phyloP scores from a whole-genome alignment of 768 basidiomycete species.

The Tulasnella sp. region DNA sequence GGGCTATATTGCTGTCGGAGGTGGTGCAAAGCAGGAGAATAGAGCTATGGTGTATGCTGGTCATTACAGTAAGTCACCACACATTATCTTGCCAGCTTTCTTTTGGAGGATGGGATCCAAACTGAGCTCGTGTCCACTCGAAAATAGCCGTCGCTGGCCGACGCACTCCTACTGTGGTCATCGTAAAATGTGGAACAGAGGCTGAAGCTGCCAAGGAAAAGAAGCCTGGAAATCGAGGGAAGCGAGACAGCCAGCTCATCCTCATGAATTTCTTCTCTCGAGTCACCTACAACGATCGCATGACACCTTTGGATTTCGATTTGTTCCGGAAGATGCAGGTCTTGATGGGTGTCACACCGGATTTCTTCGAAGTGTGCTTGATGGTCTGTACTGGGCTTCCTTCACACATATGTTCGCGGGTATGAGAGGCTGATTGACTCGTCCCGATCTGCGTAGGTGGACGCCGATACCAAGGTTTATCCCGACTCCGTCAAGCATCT shows the following conservation, averaged over 20 bases:
- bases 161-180: conserved; percentile 84
- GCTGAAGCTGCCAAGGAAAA: conserved; percentile 68
- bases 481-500: conserved; percentile 81
- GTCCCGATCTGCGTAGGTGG: conserved; percentile 50
- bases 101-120: background rate
- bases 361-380: conserved; percentile 93
- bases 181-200: conserved; percentile 96
- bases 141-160: conserved; percentile 59
- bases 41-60: conserved; percentile 98
- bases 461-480: conserved; percentile 95
- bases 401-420: too few species aligned
- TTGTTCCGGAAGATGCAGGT: conserved; percentile 93
- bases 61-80: conserved; percentile 78
- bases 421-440: conserved; percentile 15
- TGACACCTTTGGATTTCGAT: conserved; percentile 96
- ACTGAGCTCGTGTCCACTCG: background rate
- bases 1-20: conserved; percentile 85
- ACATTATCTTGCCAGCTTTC: background rate
- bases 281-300: conserved; percentile 98
- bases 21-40: conserved; percentile 82
- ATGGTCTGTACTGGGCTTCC: conserved; percentile 60
- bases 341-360: conserved; percentile 97
- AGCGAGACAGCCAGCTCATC: conserved; percentile 96
- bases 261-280: conserved; percentile 99
- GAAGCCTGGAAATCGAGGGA: conserved; percentile 97